Evolutionary conservation across 208 protist species (phyloP).

Genomic region (Zelonia costaricensis): DNA sequence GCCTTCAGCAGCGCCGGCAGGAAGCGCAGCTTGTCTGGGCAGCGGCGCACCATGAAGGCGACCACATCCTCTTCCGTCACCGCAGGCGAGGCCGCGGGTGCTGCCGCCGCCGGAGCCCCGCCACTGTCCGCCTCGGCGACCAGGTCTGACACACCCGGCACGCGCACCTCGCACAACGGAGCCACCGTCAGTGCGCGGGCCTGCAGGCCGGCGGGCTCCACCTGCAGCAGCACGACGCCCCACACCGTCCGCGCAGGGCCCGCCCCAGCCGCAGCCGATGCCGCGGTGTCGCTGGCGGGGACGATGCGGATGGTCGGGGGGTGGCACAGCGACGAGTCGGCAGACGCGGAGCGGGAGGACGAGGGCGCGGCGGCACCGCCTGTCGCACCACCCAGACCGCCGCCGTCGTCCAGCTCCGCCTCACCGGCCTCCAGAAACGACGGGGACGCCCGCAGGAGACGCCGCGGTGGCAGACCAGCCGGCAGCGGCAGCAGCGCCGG

Average conservation of each 20-base stretch:
- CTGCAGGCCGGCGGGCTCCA: constrained; percentile 28
- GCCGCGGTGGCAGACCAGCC: neutral
- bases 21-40: constrained; percentile 65
- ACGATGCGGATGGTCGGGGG: too few relatives aligned
- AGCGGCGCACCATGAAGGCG: constrained; percentile 47
- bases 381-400: neutral
- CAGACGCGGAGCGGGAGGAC: constrained; percentile 8
- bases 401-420: neutral
- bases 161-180: constrained; percentile 10
- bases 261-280: too few relatives aligned
- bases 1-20: constrained; percentile 49
- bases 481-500: constrained; percentile 4
- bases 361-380: neutral
- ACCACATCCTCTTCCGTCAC: constrained; percentile 28
- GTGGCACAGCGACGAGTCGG: neutral
- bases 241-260: constrained; percentile 16
- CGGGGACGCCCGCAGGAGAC: neutral
- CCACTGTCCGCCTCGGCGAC: neutral
- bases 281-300: too few relatives aligned
- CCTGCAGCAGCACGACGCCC: constrained; percentile 29
- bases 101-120: neutral
- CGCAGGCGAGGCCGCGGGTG: neutral
- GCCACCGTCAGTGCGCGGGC: constrained; percentile 28
- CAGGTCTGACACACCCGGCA: constrained; percentile 7
- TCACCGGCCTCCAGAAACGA: constrained; percentile 13